A percentile compares a stretch with the other conserved stretches of the same genome.
Evolutionary conservation across 768 basidiomycete species (phyloP).

Genomic region (Leccinellum albellum): DNA sequence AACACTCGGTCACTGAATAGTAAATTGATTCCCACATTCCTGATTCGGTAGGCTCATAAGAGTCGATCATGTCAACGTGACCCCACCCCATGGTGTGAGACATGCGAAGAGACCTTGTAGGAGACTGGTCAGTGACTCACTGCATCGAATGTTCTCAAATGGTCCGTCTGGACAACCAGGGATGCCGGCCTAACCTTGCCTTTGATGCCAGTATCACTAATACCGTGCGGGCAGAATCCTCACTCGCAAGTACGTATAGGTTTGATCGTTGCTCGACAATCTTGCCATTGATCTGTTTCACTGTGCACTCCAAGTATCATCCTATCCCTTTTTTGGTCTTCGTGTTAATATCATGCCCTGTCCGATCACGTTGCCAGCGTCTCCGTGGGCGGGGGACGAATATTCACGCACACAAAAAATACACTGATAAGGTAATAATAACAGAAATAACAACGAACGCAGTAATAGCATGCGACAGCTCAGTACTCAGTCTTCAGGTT

Average conservation of each 20-base stretch:
- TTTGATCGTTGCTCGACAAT: conserved; percentile 29
- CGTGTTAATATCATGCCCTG: not conserved
- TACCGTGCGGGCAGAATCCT: conserved; percentile 60
- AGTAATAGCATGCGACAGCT: not conserved
- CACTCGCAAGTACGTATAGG: conserved; percentile 65
- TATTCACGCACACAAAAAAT: not conserved
- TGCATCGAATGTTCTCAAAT: not conserved
- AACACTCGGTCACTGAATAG: not conserved
- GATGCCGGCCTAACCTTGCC: no score
- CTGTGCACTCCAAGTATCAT: not conserved
- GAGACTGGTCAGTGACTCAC: no score
- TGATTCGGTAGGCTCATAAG: not conserved
- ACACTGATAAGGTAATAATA: not conserved
- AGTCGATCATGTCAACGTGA: no score
- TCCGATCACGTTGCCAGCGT: not conserved
- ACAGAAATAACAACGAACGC: not conserved
- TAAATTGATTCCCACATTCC: not conserved
- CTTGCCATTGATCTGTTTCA: not conserved
- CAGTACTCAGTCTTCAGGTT: conserved; percentile 13
- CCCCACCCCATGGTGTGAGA: no score
- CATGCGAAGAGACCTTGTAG: no score
- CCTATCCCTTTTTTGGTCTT: not conserved
- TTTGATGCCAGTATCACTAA: conserved; percentile 51
- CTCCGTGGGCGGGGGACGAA: not conserved
- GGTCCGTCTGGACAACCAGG: no score